Conservation (phyloP, 2,329 filamentous ascomycete genomes). For the Pseudogymnoascus sp. region DNA sequence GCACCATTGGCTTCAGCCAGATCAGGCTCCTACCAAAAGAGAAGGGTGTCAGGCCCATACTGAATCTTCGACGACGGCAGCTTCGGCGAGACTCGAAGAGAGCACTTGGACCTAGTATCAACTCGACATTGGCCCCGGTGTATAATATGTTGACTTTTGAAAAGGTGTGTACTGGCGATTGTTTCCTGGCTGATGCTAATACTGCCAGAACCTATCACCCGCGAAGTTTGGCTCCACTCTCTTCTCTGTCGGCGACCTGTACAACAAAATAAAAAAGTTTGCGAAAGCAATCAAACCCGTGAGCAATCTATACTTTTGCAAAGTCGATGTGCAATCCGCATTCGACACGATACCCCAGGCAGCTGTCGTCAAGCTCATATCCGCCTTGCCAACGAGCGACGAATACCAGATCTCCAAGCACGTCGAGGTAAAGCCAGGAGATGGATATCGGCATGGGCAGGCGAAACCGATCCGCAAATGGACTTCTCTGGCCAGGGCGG, state of each 20-base stretch:
- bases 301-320: slow-evolving; percentile 69
- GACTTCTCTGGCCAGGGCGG: slow-evolving; percentile 23
- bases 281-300: slow-evolving; percentile 41
- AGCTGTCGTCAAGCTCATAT: slow-evolving; percentile 61
- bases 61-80: slow-evolving; percentile 68
- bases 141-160: slow-evolving; percentile 74
- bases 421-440: slow-evolving; percentile 56
- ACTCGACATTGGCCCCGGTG: slow-evolving; percentile 62
- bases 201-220: slow-evolving; percentile 40
- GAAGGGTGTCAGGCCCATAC: slow-evolving; percentile 70
- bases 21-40: slow-evolving; percentile 79
- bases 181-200: slow-evolving; percentile 16
- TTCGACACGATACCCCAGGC: slow-evolving; percentile 93
- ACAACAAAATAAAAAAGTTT: slow-evolving; percentile 64
- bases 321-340: slow-evolving; percentile 83
- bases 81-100: slow-evolving; percentile 47
- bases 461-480: slow-evolving; percentile 26
- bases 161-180: slow-evolving; percentile 45
- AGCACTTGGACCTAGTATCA: slow-evolving; percentile 58
- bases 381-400: slow-evolving; percentile 46
- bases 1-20: slow-evolving; percentile 67
- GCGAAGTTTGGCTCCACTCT: slow-evolving; percentile 67
- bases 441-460: slow-evolving; percentile 15
- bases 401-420: slow-evolving; percentile 69
- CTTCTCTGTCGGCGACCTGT: slow-evolving; percentile 75